phyloP scores from a whole-genome alignment of 306 rosid genomes.

The Vachellia pachyceras region DNA sequence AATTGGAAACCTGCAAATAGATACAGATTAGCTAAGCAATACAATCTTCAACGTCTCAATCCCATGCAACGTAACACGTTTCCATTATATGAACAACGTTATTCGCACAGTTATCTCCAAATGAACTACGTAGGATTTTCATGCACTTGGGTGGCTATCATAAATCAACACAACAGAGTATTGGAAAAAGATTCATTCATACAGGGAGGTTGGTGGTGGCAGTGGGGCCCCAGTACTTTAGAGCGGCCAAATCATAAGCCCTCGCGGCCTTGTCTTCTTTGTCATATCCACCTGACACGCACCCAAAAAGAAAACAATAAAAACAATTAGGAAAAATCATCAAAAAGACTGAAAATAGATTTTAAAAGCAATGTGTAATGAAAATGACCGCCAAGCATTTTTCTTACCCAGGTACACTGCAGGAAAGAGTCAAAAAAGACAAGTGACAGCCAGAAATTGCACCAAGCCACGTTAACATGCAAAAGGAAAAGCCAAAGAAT shows the following conservation, averaged over 20 bases:
- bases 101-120: background rate
- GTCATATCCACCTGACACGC: slow-evolving; percentile 83
- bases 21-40: background rate
- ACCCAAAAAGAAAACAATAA: background rate
- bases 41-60: background rate
- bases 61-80: background rate
- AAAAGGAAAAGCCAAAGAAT: slow-evolving; percentile 38
- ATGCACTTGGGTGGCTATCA: background rate
- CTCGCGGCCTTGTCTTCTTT: slow-evolving; percentile 94
- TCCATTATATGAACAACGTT: background rate
- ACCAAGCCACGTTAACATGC: slow-evolving; percentile 57
- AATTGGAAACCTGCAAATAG: slow-evolving; percentile 61
- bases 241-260: slow-evolving; percentile 91
- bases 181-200: slow-evolving; percentile 21
- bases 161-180: background rate
- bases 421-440: slow-evolving; percentile 35
- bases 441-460: slow-evolving; percentile 45
- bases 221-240: slow-evolving; percentile 88
- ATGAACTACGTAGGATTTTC: background rate
- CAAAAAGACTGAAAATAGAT: background rate
- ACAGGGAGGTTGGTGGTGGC: slow-evolving; percentile 95
- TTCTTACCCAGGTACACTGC: slow-evolving; percentile 92
- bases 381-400: slow-evolving; percentile 21
- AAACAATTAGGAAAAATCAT: background rate
- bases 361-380: background rate